Evolutionary conservation across 1,284 basidiomycete species (phyloP), one percentile per base, ranked within the genome.

Genomic region (Omphalotus olearius): DNA sequence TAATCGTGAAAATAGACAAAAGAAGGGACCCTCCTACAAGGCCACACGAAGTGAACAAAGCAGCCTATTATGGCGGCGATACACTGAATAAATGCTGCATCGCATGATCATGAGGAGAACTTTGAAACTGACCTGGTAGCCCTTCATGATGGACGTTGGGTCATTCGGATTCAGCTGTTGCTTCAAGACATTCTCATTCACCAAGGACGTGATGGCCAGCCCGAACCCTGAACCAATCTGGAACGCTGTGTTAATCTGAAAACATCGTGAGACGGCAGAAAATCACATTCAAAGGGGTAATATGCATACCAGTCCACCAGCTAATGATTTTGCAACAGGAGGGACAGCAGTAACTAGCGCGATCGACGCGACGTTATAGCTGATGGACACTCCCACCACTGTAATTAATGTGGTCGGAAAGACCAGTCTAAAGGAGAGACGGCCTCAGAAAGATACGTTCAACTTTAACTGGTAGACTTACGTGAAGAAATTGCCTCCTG

Each of bases 211-310:
- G 26, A 54, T 54, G 36, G 53, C 53, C 11, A 54, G 38, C 14
- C 53, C 53, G 13, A 54, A 54, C 6, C 53, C 53, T 35, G 53
- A 50, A 23, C 53, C 53, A 13, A 50, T 54, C 17, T 54, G 53
- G 23, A 54, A 54, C 4, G 53, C 53, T 2, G 53, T 54, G 43
- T 54, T 54, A 9, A 54, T 54, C 53, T 54, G n/a, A 25, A 18
- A 2, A 42, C n/a, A 18, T 11, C 18, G 20, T 9, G n/a, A 25
- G 10, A 18, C 18, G 17, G 26, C n/a, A 23, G 26, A 13, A 43
- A 13, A 20, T 4, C 14, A 13, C 26, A 13, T 41, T 2, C 33
- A 17, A 9, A 26, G 1, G 2, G 20, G 17, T 39, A n/a, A 18
- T 16, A 6, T 6, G 46, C 53, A 14, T 37, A 47, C 53, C 20